A percentile compares a stretch with the other conserved stretches of the same genome.
phyloP scores from a whole-genome alignment of 495 filamentous ascomycete genomes.

The Hypomontagnella monticulosa region DNA sequence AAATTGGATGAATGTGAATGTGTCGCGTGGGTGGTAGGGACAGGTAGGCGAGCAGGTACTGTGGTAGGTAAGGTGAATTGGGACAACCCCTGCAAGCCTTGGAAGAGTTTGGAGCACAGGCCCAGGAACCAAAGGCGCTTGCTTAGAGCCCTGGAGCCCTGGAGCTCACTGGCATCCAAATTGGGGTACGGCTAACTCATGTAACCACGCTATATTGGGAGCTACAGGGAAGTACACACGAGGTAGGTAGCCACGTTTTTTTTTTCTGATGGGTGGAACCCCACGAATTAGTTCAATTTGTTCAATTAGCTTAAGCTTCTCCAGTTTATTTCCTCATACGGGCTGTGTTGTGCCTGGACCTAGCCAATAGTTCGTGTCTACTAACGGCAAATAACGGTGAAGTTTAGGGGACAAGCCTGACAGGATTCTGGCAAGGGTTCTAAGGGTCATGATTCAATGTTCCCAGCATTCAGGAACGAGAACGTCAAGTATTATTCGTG shows the following conservation, averaged over 20 bases:
- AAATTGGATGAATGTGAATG: conserved; percentile 9
- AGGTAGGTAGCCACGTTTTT: conserved; percentile 32
- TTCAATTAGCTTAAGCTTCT: conserved; percentile 4
- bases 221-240: neutral
- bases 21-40: neutral
- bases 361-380: conserved; percentile 17
- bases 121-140: conserved; percentile 5
- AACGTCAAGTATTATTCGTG: conserved; percentile 15
- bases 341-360: conserved; percentile 12
- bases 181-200: neutral
- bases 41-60: no score
- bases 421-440: conserved; percentile 16
- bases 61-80: no score
- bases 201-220: neutral
- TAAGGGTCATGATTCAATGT: no score
- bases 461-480: conserved; percentile 31
- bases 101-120: conserved; percentile 15
- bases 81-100: no score
- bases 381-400: conserved; percentile 30
- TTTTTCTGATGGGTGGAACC: conserved; percentile 27
- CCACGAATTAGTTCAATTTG: conserved; percentile 6
- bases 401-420: conserved; percentile 2
- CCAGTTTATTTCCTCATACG: conserved; percentile 26
- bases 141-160: no score
- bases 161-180: no score